Evolutionary conservation across 2,329 filamentous ascomycete species (phyloP).

Genomic region (Endoconidiophora laricicola): DNA sequence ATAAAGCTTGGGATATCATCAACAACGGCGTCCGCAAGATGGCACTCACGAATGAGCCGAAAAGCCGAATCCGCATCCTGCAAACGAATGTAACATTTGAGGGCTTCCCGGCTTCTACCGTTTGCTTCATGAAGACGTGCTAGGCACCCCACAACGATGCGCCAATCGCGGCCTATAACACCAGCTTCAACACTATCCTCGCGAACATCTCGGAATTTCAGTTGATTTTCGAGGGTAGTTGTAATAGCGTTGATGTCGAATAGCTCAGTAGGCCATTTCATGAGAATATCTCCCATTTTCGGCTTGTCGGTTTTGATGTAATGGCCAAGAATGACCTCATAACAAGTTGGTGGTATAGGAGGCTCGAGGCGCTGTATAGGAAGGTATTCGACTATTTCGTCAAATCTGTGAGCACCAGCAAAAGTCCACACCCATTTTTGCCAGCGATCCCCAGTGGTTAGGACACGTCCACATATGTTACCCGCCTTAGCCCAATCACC

Average conservation of each 20-base stretch:
- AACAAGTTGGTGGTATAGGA: slow-evolving; percentile 63
- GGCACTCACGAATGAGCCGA: slow-evolving; percentile 67
- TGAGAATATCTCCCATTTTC: slow-evolving; percentile 61
- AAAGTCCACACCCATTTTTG: slow-evolving; percentile 94
- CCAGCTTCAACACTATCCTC: slow-evolving; percentile 63
- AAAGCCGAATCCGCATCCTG: slow-evolving; percentile 87
- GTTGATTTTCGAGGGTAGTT: slow-evolving; percentile 63
- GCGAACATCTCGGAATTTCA: slow-evolving; percentile 57
- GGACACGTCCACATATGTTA: slow-evolving; percentile 63
- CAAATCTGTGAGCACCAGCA: slow-evolving; percentile 67
- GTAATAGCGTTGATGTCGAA: slow-evolving; percentile 67
- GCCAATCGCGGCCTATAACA: slow-evolving; percentile 65
- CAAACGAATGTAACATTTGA: slow-evolving; percentile 75
- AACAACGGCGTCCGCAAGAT: slow-evolving; percentile 73
- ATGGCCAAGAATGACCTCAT: slow-evolving; percentile 76
- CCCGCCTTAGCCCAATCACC: slow-evolving; percentile 66
- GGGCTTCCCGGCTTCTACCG: slow-evolving; percentile 65
- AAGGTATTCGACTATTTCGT: slow-evolving; percentile 76
- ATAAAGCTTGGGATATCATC: slow-evolving; percentile 87
- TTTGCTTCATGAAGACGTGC: slow-evolving; percentile 72
- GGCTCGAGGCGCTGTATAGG: slow-evolving; percentile 63
- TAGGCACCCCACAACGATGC: slow-evolving; percentile 70
- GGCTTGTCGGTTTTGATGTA: slow-evolving; percentile 67
- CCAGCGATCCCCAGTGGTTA: slow-evolving; percentile 68
- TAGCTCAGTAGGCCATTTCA: slow-evolving; percentile 68